Conservation (phyloP, 2,329 filamentous ascomycete species). For the Ilyonectria mors-panacis region DNA sequence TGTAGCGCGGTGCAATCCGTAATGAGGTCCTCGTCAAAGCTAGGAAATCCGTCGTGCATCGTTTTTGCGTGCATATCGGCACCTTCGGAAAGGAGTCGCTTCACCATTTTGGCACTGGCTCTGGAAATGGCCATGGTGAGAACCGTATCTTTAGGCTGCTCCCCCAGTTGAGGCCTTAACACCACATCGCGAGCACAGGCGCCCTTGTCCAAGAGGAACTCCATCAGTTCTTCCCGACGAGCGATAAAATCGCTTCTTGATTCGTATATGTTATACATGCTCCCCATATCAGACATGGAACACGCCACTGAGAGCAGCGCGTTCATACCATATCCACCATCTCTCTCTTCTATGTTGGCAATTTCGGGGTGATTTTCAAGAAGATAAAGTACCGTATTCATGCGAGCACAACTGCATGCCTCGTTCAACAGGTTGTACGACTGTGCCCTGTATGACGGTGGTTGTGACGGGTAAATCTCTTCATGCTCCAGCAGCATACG, state of each 20-base stretch:
- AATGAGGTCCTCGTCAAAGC: not conserved
- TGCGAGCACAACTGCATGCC: not conserved
- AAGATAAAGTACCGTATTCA: too few relatives aligned
- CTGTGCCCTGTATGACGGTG: not conserved
- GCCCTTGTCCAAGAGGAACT: too few relatives aligned
- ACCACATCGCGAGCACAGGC: not conserved
- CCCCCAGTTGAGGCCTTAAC: not conserved
- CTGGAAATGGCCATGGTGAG: not conserved
- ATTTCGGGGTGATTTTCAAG: too few relatives aligned
- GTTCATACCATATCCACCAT: too few relatives aligned
- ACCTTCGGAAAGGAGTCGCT: not conserved
- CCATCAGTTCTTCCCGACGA: too few relatives aligned
- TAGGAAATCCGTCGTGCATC: not conserved
- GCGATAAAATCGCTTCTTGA: too few relatives aligned
- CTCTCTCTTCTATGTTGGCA: too few relatives aligned
- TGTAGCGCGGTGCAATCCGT: not conserved
- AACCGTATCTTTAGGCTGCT: not conserved
- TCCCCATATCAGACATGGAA: too few relatives aligned
- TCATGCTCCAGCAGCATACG: slow-evolving; percentile 13
- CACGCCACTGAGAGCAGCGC: too few relatives aligned
- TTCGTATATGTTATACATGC: too few relatives aligned
- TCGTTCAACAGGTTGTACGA: not conserved
- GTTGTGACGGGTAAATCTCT: not conserved
- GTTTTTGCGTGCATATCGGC: not conserved
- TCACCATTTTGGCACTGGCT: not conserved